These are phyloP conservation scores for Phialemonium atrogriseum DNA, from an alignment of 2,329 filamentous ascomycete species.

Conservation along the genomic window DNA sequence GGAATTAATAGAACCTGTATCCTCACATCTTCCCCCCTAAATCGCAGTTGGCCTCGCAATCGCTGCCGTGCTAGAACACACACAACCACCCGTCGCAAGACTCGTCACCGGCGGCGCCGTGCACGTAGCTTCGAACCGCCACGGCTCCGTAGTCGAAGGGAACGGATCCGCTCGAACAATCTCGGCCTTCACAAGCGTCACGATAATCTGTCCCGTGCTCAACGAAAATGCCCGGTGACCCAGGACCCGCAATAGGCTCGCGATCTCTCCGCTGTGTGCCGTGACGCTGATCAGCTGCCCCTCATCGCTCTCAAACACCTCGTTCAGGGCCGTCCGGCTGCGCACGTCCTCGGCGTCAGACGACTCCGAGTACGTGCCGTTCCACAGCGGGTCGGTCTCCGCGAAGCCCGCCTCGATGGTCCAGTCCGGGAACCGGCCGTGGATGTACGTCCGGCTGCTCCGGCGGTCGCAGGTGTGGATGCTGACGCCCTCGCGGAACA, in stretches of 20 bases:
- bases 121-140: constrained; percentile 1
- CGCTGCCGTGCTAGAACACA: constrained; percentile 1
- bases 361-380: constrained; percentile 31
- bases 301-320: constrained; percentile 45
- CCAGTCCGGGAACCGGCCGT: constrained; percentile 41
- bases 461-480: constrained; percentile 63
- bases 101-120: constrained; percentile 2
- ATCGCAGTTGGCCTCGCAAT: background rate
- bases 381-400: constrained; percentile 43
- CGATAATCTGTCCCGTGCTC: constrained; percentile 60
- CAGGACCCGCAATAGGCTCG: constrained; percentile 17
- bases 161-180: constrained; percentile 23
- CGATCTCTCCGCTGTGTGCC: constrained; percentile 51
- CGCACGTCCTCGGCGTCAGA: constrained; percentile 38
- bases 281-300: constrained; percentile 51
- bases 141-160: constrained; percentile 15
- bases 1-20: too few relatives aligned
- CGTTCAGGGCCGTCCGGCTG: constrained; percentile 42
- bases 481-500: constrained; percentile 56
- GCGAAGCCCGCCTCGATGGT: constrained; percentile 52
- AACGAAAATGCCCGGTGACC: constrained; percentile 54
- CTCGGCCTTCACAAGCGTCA: constrained; percentile 55
- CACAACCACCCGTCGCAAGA: constrained; percentile 1
- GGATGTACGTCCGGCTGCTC: constrained; percentile 45
- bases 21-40: too few relatives aligned